These are phyloP conservation scores for Sideroxylon spinosum DNA, from an alignment of 179 eudicot species.

Conservation along the genomic window DNA sequence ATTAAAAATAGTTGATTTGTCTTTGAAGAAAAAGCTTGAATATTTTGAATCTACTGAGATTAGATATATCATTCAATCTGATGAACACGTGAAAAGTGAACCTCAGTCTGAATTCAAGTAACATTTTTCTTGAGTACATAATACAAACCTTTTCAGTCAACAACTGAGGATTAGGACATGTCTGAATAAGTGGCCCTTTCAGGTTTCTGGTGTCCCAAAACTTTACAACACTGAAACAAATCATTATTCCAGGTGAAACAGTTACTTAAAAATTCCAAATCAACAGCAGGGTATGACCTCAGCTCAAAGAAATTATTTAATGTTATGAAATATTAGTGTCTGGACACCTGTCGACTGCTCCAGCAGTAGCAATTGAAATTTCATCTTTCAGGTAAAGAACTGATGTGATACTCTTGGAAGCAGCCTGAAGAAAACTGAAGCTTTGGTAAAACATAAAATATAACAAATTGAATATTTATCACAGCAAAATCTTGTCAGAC, in stretches of 20 bases:
- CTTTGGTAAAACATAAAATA: neutral
- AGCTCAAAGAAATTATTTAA: neutral
- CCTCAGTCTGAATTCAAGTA: too few species aligned
- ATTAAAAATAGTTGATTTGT: neutral
- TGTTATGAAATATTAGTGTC: neutral
- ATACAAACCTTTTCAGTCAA: conserved; percentile 43
- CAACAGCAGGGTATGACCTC: neutral
- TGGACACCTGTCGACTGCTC: conserved; percentile 57
- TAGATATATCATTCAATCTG: neutral
- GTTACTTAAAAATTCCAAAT: neutral
- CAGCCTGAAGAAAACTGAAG: conserved; percentile 39
- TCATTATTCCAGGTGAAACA: conserved; percentile 13
- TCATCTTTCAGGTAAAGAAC: conserved; percentile 62
- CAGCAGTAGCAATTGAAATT: conserved; percentile 60
- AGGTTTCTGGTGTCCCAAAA: conserved; percentile 65
- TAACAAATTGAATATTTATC: neutral
- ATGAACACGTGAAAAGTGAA: neutral
- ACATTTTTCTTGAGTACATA: neutral
- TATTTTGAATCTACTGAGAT: neutral
- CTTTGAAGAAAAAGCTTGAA: neutral
- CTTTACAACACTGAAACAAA: conserved; percentile 43
- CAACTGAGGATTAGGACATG: conserved; percentile 38
- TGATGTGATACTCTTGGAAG: conserved; percentile 59
- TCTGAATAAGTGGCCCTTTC: conserved; percentile 41
- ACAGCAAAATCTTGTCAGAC: conserved; percentile 11